Percentiles rank a stretch among this genome's conserved stretches.
phyloP scores from a whole-genome alignment of 805 yeast species.

The Yarrowia sp. region DNA sequence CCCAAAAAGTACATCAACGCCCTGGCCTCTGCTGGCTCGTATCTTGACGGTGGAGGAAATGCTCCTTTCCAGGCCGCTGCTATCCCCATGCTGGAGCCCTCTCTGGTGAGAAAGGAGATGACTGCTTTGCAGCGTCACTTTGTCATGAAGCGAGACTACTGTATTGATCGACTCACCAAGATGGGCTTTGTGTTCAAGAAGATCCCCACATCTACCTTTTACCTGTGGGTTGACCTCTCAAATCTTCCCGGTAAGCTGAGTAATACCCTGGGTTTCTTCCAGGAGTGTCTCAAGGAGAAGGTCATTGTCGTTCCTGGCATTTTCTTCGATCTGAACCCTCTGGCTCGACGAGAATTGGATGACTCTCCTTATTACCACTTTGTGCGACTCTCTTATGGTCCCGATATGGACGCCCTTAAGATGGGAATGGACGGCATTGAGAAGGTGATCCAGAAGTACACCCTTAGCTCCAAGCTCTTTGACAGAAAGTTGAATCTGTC shows the following conservation, averaged over 20 bases:
- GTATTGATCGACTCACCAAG: slow-evolving; percentile 45
- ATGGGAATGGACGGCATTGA: slow-evolving; percentile 62
- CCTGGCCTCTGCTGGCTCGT: slow-evolving; percentile 57
- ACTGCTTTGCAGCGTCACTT: slow-evolving; percentile 56
- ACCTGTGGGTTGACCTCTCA: slow-evolving; percentile 55
- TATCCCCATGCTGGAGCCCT: slow-evolving; percentile 51
- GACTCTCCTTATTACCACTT: slow-evolving; percentile 60
- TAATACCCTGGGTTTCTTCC: slow-evolving; percentile 60
- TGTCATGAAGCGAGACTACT: slow-evolving; percentile 55
- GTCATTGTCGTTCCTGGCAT: slow-evolving; percentile 62
- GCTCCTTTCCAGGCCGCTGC: slow-evolving; percentile 62
- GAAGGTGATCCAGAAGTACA: slow-evolving; percentile 37
- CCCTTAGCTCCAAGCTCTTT: background rate
- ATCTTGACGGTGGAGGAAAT: slow-evolving; percentile 58
- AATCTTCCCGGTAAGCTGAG: slow-evolving; percentile 55
- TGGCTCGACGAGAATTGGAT: slow-evolving; percentile 45
- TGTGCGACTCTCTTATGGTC: slow-evolving; percentile 59
- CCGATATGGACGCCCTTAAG: slow-evolving; percentile 49
- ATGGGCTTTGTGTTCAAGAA: slow-evolving; percentile 55
- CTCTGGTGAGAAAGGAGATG: slow-evolving; percentile 50
- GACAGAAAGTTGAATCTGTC: background rate
- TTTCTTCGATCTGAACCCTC: slow-evolving; percentile 58
- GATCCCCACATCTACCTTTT: slow-evolving; percentile 57
- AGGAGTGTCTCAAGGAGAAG: slow-evolving; percentile 57
- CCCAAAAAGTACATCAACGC: slow-evolving; percentile 58